Base-by-base conservation (phyloP, 1,139 yeast genomes). In the Scheffersomyces insectosa region DNA sequence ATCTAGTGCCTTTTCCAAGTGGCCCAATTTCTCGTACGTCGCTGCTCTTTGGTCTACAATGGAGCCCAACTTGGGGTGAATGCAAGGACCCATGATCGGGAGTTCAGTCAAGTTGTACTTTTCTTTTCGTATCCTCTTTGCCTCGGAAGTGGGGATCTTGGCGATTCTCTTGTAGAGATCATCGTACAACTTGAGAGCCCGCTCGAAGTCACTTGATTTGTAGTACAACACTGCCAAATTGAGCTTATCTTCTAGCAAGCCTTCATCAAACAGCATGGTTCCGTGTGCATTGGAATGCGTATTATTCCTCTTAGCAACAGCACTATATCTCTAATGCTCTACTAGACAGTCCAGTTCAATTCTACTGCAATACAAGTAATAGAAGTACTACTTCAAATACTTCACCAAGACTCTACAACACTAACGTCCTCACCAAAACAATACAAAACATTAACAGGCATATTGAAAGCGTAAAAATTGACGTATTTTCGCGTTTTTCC, bases 1-100 rank as follows among this genome's bases (percentile, higher is more conserved):
- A 23, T 52, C 51, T 36, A 77, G 54, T 0, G 88, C 84, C 20
- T 60, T 60, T 0, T 59, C 60, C 2, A 61, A 36, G 13, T 70
- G 64, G 2, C 66, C 65, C 41, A 81, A 47, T 53, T 80, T 82
- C 52, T 81, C 84, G 56, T 67, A 72, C 0, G 83, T 74, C 0
- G 88, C 87, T 1, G 87, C 81, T 25, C 87, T 56, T 48, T 54
- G 86, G 64, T 71, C 83, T 58, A 59, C 65, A 46, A 71, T 49
- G 1, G 58, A 46, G 2, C 65, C 59, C 2, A 65, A 45, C 41
- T 58, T 61, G 1, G 70, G 70, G 42, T 66, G 70, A 3, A 52
- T 42, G 4, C 39, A 29, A 3, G 56, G 54, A 1, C 75, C 75
- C 9, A 63, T 45, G 8, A 63, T 43, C 1, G 77, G 75, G 3